phyloP scores from a whole-genome alignment of 129 eudicot species.

The Scalesia atractyloides region DNA sequence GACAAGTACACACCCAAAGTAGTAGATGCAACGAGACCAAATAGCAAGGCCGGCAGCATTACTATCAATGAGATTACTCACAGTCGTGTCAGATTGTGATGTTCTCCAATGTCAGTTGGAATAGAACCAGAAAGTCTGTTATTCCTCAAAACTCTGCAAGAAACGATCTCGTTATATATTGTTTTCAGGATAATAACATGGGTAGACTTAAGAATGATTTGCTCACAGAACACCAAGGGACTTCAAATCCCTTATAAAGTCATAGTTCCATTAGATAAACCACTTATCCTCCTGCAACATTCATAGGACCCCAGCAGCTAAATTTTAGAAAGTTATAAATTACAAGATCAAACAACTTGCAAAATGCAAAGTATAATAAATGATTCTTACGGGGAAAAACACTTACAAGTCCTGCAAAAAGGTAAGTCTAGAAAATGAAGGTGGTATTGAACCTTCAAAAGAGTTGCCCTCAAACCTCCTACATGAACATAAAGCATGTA shows the following conservation, averaged over 20 bases:
- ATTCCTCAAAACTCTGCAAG: constrained; percentile 60
- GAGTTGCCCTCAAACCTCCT: constrained; percentile 86
- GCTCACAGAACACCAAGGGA: constrained; percentile 59
- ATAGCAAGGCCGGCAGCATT: background rate
- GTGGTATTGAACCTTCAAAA: constrained; percentile 80
- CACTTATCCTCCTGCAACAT: constrained; percentile 72
- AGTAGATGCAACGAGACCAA: background rate
- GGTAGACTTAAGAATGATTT: background rate
- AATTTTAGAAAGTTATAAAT: background rate
- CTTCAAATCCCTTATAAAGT: constrained; percentile 52
- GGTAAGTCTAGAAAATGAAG: constrained; percentile 59
- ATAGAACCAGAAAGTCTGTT: constrained; percentile 71
- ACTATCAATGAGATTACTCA: constrained; percentile 41
- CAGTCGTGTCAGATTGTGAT: constrained; percentile 49
- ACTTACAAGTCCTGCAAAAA: constrained; percentile 63
- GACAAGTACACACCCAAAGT: constrained; percentile 24
- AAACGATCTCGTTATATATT: constrained; percentile 6
- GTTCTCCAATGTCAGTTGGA: constrained; percentile 56
- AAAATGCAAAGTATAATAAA: background rate
- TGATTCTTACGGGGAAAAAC: background rate
- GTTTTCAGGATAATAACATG: background rate
- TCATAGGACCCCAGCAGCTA: background rate
- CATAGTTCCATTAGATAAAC: constrained; percentile 74
- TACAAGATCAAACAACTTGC: constrained; percentile 7
- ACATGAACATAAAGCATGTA: constrained; percentile 23